Evolutionary conservation across 768 basidiomycete species (phyloP), one percentile per base, ranked within the genome.

Genomic region (Psilocybe subaeruginosa): DNA sequence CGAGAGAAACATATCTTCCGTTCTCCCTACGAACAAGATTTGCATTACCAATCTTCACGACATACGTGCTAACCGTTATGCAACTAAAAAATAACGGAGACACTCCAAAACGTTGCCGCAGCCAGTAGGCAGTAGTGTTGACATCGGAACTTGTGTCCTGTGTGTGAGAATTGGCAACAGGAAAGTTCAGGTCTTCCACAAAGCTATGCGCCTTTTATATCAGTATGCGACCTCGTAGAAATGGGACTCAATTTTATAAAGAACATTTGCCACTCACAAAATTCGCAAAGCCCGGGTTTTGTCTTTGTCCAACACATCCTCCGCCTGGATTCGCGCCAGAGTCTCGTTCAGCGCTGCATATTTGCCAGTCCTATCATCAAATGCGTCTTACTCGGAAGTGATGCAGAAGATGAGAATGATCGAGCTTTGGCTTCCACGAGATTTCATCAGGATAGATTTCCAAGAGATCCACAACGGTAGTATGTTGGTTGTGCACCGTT

Each of bases 121-220:
- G 23, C 58, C 58, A 59, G 29, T 59, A 31, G 2, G 50, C 58
- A 8, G 58, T 59, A 8, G 58, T 53, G 27, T 53, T 59, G 29
- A 33, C 27, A 27, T 59, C 58, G 12, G 29, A 29, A 3, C 41
- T 14, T 6, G 29, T 23, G n/a, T 54, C 37, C 14, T 43, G 12
- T 7, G 47, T 31, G 8, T n/a, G 39, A 50, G 11, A 19, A 27
- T n/a, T 12, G 23, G 16, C 14, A 54, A 30, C 27, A 19, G 46
- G 7, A 41, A 59, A 59, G 51, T 54, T 53, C 31, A 59, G 45
- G 17, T 59, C 58, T 45, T 59, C 50, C 27, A 59, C 35, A 43
- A 59, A 59, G 30, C 58, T 59, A 19, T 1, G 33, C 2, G 33
- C 29, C 5, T 16, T 6, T 7, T 16, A 12, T 23, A n/a, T 17